Conservation (phyloP, 306 rosid genomes). For the Dryas drummondii region DNA sequence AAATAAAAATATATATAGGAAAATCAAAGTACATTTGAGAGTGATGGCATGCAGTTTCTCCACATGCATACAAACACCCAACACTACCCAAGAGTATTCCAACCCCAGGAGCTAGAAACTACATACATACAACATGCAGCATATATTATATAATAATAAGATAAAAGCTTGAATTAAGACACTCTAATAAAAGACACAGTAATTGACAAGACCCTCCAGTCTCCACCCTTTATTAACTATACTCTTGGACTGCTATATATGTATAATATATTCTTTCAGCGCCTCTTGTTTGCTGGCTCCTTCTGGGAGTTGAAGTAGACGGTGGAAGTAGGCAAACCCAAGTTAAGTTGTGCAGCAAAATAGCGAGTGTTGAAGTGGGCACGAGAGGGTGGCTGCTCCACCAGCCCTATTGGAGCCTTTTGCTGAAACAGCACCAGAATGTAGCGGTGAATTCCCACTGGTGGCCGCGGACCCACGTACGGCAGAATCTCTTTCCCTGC, state of each 20-base stretch:
- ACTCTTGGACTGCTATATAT: neutral
- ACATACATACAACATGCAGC: too few species aligned
- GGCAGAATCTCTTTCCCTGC: conserved; percentile 77
- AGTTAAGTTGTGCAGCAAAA: conserved; percentile 53
- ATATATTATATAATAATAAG: too few species aligned
- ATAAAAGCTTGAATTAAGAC: too few species aligned
- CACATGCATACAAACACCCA: too few species aligned
- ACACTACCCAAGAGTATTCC: too few species aligned
- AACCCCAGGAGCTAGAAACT: too few species aligned
- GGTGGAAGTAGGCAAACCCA: conserved; percentile 79
- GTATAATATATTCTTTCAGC: conserved; percentile 19
- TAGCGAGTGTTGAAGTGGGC: conserved; percentile 74
- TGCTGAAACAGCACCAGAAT: conserved; percentile 69
- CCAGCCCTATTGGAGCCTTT: conserved; percentile 45
- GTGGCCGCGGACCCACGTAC: conserved; percentile 69
- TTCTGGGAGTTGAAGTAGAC: conserved; percentile 85
- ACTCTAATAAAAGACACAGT: too few species aligned
- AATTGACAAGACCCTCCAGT: neutral
- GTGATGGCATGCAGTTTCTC: too few species aligned
- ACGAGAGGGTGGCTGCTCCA: conserved; percentile 59
- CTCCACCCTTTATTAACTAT: conserved; percentile 3
- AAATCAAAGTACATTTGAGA: too few species aligned
- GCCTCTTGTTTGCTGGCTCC: conserved; percentile 65
- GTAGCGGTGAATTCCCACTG: conserved; percentile 80
- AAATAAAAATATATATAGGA: too few species aligned